Evolutionary conservation across 352 stramenopile species (phyloP).

Genomic region (Phytophthora pluvialis): DNA sequence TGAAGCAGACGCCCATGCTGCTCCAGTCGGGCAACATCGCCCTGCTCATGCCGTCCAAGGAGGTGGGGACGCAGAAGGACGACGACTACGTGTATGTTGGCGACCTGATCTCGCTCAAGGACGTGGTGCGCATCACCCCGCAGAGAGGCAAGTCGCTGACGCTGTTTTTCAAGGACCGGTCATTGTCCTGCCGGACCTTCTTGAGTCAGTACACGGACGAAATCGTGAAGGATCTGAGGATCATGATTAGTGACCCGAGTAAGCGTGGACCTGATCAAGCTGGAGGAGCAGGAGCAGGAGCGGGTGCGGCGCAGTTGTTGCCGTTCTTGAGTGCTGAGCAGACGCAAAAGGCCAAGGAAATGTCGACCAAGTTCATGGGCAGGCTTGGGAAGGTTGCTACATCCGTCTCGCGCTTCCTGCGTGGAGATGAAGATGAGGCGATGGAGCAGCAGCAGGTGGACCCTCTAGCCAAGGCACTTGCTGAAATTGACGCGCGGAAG

Average conservation of each 20-base stretch:
- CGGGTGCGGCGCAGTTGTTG: slow-evolving; percentile 53
- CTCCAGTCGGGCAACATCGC: slow-evolving; percentile 75
- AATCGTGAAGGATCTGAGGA: slow-evolving; percentile 67
- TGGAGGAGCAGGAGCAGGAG: slow-evolving; percentile 5
- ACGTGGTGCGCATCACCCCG: slow-evolving; percentile 79
- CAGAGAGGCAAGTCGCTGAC: slow-evolving; percentile 80
- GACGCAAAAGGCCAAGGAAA: slow-evolving; percentile 81
- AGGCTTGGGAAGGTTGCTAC: slow-evolving; percentile 73
- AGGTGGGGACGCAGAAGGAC: slow-evolving; percentile 20
- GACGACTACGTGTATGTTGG: slow-evolving; percentile 65
- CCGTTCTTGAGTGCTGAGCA: slow-evolving; percentile 73
- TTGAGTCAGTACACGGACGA: slow-evolving; percentile 74
- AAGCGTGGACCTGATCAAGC: slow-evolving; percentile 53
- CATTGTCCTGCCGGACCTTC: slow-evolving; percentile 70
- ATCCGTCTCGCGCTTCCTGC: slow-evolving; percentile 64
- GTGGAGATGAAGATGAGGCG: slow-evolving; percentile 66
- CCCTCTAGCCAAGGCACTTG: slow-evolving; percentile 49
- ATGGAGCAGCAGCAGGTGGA: slow-evolving; percentile 41
- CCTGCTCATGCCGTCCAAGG: slow-evolving; percentile 45
- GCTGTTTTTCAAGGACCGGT: slow-evolving; percentile 78
- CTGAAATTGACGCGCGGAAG: slow-evolving; percentile 63
- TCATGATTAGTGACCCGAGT: slow-evolving; percentile 58
- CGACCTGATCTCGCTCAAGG: slow-evolving; percentile 67
- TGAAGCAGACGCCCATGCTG: slow-evolving; percentile 70
- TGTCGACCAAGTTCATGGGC: slow-evolving; percentile 82